Conservation (phyloP, 73 alveolate genomes). For the Uronychia setigera region DNA sequence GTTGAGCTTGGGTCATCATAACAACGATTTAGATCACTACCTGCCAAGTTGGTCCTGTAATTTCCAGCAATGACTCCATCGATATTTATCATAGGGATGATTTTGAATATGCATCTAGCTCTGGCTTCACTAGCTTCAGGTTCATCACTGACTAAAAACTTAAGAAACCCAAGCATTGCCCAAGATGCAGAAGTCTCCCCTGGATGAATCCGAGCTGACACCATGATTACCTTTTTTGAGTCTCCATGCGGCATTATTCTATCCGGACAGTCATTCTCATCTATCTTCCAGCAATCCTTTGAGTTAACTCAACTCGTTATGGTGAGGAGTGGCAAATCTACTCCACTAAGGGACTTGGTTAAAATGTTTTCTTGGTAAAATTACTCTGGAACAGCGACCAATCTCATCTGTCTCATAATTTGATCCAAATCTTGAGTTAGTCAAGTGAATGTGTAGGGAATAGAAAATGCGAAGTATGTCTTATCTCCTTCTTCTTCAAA, state of each 20-base stretch:
- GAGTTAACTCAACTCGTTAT: not conserved
- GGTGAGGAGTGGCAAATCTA: constrained; percentile 64
- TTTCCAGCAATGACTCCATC: constrained; percentile 95
- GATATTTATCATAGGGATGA: constrained; percentile 89
- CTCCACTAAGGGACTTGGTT: constrained; percentile 52
- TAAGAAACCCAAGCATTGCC: constrained; percentile 84
- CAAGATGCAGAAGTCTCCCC: constrained; percentile 91
- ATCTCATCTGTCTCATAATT: not conserved
- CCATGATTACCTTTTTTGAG: constrained; percentile 35
- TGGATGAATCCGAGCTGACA: constrained; percentile 90
- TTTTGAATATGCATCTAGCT: constrained; percentile 78
- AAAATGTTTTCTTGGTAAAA: constrained; percentile 11
- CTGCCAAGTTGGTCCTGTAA: constrained; percentile 80
- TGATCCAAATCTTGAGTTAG: not conserved
- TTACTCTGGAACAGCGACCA: not conserved
- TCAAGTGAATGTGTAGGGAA: constrained; percentile 31
- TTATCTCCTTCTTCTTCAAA: constrained; percentile 19
- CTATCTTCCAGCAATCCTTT: not conserved
- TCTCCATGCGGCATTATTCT: not conserved
- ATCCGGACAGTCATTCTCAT: not conserved
- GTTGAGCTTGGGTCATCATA: constrained; percentile 87
- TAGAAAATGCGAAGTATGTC: constrained; percentile 21
- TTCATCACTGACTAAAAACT: constrained; percentile 76
- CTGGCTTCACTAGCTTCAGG: constrained; percentile 81
- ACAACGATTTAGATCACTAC: constrained; percentile 92